Percentiles rank a stretch among this genome's conserved stretches.
Evolutionary conservation across 1,284 basidiomycete species (phyloP).

Genomic region (Anthracocystis walkeri): DNA sequence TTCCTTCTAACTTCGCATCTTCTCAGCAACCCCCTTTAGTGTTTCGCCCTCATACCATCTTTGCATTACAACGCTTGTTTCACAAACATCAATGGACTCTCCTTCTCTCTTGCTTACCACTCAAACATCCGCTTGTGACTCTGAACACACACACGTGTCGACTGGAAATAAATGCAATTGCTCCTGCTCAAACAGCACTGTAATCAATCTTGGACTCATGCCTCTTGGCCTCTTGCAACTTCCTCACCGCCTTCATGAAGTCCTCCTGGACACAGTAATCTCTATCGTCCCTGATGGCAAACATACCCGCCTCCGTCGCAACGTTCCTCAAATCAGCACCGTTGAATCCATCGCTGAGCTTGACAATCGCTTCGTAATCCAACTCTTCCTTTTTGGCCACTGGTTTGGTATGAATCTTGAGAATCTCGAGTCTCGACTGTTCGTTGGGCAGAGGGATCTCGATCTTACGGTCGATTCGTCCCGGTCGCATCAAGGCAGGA

Average conservation of each 20-base stretch:
- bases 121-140: too few relatives aligned
- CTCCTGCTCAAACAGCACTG: constrained; percentile 37
- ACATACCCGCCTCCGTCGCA: constrained; percentile 98
- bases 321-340: constrained; percentile 88
- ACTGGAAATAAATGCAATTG: background rate
- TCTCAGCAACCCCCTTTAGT: too few relatives aligned
- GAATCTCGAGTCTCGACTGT: constrained; percentile 90
- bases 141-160: background rate
- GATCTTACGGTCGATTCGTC: constrained; percentile 96
- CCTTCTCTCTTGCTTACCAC: too few relatives aligned
- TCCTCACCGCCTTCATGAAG: constrained; percentile 96
- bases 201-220: constrained; percentile 69
- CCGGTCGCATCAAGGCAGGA: constrained; percentile 94
- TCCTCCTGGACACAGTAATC: constrained; percentile 79
- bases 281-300: constrained; percentile 94
- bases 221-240: constrained; percentile 80
- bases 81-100: too few relatives aligned
- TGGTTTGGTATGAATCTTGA: constrained; percentile 95
- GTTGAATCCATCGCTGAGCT: constrained; percentile 74
- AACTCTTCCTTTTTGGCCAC: constrained; percentile 84
- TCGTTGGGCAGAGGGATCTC: constrained; percentile 98
- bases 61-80: too few relatives aligned
- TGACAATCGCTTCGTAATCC: constrained; percentile 75
- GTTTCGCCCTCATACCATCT: too few relatives aligned
- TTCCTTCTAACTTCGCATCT: too few relatives aligned